Percentiles rank a stretch among this genome's conserved stretches.
These are phyloP conservation scores for Beauveria medogensis DNA, from an alignment of 2,329 filamentous ascomycete genomes.

Conservation along the genomic window DNA sequence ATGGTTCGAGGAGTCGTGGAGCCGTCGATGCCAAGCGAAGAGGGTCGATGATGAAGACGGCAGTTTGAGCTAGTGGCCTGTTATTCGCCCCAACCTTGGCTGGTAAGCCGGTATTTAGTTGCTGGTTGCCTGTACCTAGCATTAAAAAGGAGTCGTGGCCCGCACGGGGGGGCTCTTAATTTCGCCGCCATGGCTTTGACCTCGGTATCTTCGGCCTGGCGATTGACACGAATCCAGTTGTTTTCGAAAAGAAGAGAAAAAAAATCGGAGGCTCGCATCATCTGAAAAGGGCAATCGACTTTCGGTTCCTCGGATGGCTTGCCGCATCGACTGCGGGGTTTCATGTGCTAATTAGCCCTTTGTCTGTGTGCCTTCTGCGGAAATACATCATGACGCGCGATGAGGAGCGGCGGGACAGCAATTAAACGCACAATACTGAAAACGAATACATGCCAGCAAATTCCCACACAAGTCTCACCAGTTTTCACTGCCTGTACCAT, in stretches of 20 bases:
- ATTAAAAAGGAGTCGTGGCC: not conserved
- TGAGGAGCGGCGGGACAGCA: not conserved
- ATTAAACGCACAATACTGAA: too few relatives aligned
- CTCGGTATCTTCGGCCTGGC: not conserved
- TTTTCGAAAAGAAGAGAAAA: not conserved
- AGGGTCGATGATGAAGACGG: not conserved
- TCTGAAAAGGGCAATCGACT: conserved; percentile 3
- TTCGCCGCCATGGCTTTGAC: not conserved
- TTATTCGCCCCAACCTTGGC: not conserved
- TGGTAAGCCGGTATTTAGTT: not conserved
- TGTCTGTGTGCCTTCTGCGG: not conserved
- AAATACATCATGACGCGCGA: not conserved
- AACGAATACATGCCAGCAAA: too few relatives aligned
- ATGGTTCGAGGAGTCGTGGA: not conserved
- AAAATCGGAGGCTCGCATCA: not conserved
- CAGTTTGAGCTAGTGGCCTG: not conserved
- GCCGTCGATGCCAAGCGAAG: not conserved
- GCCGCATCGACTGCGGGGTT: conserved; percentile 8
- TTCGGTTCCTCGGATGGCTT: conserved; percentile 3
- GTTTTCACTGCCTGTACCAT: not conserved
- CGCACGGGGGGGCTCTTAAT: not conserved
- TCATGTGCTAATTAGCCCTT: conserved; percentile 8
- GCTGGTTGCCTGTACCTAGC: too few relatives aligned
- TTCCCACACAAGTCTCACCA: too few relatives aligned
- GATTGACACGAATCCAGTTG: not conserved